Conservation (phyloP, 2,329 filamentous ascomycete species). For the Metarhizium sp. region DNA sequence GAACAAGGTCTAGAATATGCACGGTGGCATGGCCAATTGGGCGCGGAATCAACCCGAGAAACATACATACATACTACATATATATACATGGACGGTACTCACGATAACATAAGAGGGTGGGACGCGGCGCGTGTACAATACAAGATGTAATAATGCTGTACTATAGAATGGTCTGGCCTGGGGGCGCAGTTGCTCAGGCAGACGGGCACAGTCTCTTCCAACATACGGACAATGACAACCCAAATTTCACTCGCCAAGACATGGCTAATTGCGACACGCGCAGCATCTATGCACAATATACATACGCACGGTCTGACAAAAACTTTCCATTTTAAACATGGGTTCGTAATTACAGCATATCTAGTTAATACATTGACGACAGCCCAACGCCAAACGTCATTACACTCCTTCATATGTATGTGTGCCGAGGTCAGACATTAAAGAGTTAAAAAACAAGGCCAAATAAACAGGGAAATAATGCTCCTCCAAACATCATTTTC, state of each 20-base stretch:
- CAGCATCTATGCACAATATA: neutral
- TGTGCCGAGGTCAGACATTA: neutral
- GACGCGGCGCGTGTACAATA: neutral
- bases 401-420: constrained; percentile 3
- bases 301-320: neutral
- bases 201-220: too few relatives aligned
- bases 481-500: constrained; percentile 4
- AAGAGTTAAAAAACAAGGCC: neutral
- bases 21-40: too few relatives aligned
- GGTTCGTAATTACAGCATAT: constrained; percentile 4
- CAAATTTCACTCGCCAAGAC: neutral
- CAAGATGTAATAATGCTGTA: neutral
- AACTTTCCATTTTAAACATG: neutral
- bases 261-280: neutral
- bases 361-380: constrained; percentile 1
- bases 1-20: too few relatives aligned
- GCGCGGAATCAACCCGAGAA: too few relatives aligned
- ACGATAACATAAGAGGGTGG: too few relatives aligned
- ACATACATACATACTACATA: too few relatives aligned
- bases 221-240: too few relatives aligned
- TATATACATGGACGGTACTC: too few relatives aligned
- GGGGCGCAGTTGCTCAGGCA: neutral
- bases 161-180: neutral
- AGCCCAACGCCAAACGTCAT: constrained; percentile 4
- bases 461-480: neutral